phyloP scores from a whole-genome alignment of 768 basidiomycete genomes.

The Cyclocybe aegerita region DNA sequence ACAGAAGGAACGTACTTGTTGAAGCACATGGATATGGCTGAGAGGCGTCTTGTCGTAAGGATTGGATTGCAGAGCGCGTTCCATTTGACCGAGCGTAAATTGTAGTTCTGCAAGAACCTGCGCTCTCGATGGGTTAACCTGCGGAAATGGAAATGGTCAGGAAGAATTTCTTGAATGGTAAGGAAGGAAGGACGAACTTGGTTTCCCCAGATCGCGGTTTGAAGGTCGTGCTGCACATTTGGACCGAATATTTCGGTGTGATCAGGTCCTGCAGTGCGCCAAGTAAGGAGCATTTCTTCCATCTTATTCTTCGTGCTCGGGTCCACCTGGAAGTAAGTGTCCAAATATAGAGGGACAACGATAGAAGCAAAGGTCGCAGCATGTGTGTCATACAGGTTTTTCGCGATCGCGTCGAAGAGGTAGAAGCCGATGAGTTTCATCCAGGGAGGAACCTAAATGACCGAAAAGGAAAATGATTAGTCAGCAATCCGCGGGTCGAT shows the following conservation, averaged over 20 bases:
- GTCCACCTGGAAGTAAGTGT: conserved; percentile 87
- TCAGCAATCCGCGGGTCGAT: conserved; percentile 62
- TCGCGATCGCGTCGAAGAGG: conserved; percentile 93
- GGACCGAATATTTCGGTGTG: conserved; percentile 82
- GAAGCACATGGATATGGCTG: conserved; percentile 75
- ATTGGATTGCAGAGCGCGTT: conserved; percentile 68
- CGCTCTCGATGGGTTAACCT: conserved; percentile 52
- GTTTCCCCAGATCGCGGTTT: too few species aligned
- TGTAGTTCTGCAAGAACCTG: conserved; percentile 86
- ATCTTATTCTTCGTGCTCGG: conserved; percentile 85
- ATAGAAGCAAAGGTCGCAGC: conserved; percentile 80
- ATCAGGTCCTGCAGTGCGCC: conserved; percentile 83
- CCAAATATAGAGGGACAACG: conserved; percentile 82
- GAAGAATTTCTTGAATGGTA: not conserved
- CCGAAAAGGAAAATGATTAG: conserved; percentile 53
- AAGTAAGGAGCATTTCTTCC: conserved; percentile 97
- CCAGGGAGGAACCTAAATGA: conserved; percentile 76
- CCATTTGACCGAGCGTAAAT: conserved; percentile 78
- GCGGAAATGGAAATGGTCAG: conserved; percentile 26
- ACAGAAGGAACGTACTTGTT: conserved; percentile 58
- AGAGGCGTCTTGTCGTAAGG: conserved; percentile 69
- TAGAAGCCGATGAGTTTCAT: conserved; percentile 95
- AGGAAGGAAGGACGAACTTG: not conserved
- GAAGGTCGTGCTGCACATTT: conserved; percentile 39
- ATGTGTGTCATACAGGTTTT: conserved; percentile 94